Evolutionary conservation across 371 early-diverging fungal species (phyloP), one percentile per base, ranked within the genome.

Genomic region (Lichtheimia hyalospora): DNA sequence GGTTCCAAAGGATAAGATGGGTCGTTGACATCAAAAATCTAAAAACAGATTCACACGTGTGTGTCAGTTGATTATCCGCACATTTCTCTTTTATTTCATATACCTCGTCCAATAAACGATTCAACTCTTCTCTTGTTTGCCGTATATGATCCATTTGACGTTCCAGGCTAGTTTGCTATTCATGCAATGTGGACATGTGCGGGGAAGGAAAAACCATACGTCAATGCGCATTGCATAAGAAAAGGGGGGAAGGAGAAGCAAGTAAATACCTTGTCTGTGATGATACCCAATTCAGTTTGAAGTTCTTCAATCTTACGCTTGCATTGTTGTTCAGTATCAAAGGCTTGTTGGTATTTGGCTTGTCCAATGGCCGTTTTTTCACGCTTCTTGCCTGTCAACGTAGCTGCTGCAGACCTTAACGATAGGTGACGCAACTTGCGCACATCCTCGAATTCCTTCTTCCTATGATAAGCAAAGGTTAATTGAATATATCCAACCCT

Each of bases 341-440:
- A 79, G 3, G 79, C 73, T 1, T 60, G 52, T 7, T 79, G 79
- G 25, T 79, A 79, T 40, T 64, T 70, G 5, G 67, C 71, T 55
- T 75, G 69, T 51, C 73, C 68, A 39, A 68, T 68, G 5, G 71
- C 72, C 20, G 54, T 60, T 27, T 62, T 34, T 41, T 67, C 75
- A 34, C 71, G 73, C 58, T 75, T 79, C 52, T 70, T 69, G n/a
- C 79, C 74, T 20, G 68, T 62, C 28, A 79, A 44, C 4, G 72
- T 71, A 2, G 79, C 79, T 20, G 75, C 71, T 18, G 74, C 75
- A 20, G 72, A 71, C 49, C 63, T 61, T 40, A 79, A 54, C 14
- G 74, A 68, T 14, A 79, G 60, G 52, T 71, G 73, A 18, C 67
- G 63, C 50, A 71, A 46, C 40, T 70, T 75, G 40, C 74, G 79